phyloP scores from a whole-genome alignment of 225 moss, liverwort and hornwort species.

The Lunularia cruciata region DNA sequence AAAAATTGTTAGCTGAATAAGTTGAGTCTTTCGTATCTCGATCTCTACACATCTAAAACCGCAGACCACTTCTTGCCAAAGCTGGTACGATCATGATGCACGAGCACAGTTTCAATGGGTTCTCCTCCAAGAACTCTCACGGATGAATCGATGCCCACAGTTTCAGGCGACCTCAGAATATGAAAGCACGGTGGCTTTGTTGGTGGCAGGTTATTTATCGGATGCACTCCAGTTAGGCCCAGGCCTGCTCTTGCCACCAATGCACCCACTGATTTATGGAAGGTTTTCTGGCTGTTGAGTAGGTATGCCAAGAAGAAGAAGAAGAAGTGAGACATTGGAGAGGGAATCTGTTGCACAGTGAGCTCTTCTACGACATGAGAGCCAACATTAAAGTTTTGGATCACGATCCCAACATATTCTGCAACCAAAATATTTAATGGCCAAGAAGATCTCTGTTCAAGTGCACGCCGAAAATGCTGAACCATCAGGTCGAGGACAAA shows the following conservation, averaged over 20 bases:
- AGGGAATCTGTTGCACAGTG: not conserved
- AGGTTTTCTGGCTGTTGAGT: constrained; percentile 1
- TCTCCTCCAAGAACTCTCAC: not conserved
- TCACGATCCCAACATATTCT: not conserved
- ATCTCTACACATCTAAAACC: not conserved
- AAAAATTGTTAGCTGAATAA: not conserved
- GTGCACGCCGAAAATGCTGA: not conserved
- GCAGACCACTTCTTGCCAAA: not conserved
- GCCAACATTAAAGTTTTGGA: not conserved
- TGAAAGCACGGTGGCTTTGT: not conserved
- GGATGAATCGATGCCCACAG: not conserved
- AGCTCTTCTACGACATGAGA: not conserved
- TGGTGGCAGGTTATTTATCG: not conserved
- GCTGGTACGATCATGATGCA: not conserved
- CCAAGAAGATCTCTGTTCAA: not conserved
- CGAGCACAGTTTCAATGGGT: not conserved
- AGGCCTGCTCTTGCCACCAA: not conserved
- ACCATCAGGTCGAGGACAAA: not conserved
- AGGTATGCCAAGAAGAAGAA: constrained; percentile 2
- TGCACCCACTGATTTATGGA: constrained; percentile 3
- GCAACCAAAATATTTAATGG: not conserved
- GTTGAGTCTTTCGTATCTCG: not conserved
- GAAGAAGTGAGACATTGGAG: not conserved
- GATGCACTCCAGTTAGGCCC: not conserved
- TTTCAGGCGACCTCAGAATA: not conserved